These are phyloP conservation scores for Clonostachys rhizophaga DNA, from an alignment of 2,329 filamentous ascomycete genomes.

Conservation along the genomic window DNA sequence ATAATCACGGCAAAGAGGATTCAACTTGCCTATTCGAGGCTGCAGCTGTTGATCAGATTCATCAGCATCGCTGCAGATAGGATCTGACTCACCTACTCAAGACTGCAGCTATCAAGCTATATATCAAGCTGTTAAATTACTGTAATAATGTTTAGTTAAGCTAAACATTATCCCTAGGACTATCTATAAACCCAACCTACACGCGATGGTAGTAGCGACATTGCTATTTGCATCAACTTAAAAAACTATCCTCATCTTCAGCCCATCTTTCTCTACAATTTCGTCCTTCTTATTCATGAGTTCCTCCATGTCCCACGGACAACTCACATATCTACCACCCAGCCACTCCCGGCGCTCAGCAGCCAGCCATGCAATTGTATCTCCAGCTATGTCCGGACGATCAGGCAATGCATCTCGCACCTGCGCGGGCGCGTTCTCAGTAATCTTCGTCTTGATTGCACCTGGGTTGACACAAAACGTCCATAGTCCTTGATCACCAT, in stretches of 20 bases:
- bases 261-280: constrained; percentile 22
- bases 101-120: no score
- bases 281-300: constrained; percentile 20
- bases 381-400: constrained; percentile 11
- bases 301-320: constrained; percentile 30
- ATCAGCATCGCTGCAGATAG: no score
- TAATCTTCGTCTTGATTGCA: constrained; percentile 25
- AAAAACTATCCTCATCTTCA: constrained; percentile 22
- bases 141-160: no score
- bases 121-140: no score
- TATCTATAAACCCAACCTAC: no score
- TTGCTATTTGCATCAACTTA: background rate
- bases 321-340: constrained; percentile 23
- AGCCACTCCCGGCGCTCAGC: constrained; percentile 25
- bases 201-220: no score
- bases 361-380: constrained; percentile 17
- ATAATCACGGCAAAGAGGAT: no score
- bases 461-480: constrained; percentile 32
- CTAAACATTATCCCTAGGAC: no score
- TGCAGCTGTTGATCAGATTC: no score
- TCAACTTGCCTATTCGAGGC: no score
- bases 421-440: constrained; percentile 7
- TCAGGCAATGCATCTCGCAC: constrained; percentile 7
- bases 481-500: constrained; percentile 31
- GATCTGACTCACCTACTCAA: no score